These are phyloP conservation scores for Diutina siamensis DNA, from an alignment of 1,139 yeast species.

Conservation along the genomic window DNA sequence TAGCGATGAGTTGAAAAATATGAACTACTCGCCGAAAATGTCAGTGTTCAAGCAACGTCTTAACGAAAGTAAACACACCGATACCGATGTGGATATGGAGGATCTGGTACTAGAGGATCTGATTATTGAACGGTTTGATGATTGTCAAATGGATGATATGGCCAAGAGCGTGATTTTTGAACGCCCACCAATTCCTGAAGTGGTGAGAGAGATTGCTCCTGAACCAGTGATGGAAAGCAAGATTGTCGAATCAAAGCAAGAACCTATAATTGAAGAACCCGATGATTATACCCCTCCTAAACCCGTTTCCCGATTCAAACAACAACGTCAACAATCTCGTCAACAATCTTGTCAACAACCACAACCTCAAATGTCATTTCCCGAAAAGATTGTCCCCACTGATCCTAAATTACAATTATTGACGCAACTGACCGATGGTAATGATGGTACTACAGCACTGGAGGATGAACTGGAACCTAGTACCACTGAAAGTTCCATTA, in stretches of 20 bases:
- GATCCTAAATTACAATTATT: background rate
- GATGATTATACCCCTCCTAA: conserved; percentile 7
- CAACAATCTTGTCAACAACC: background rate
- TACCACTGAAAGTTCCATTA: background rate
- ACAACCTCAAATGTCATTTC: background rate
- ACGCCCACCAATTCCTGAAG: background rate
- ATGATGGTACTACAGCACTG: background rate
- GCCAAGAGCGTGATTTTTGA: background rate
- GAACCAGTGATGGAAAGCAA: background rate
- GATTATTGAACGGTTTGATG: conserved; percentile 1
- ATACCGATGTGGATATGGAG: background rate
- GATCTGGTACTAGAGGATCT: conserved; percentile 4
- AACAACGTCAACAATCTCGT: conserved; percentile 2
- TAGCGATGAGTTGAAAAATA: conserved; percentile 34
- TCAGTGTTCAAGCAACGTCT: conserved; percentile 1
- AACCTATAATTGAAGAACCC: conserved; percentile 12
- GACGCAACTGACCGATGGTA: background rate
- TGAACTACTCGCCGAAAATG: conserved; percentile 11
- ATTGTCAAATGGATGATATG: background rate
- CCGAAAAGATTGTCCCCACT: background rate
- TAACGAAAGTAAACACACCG: background rate
- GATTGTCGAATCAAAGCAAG: conserved; percentile 9
- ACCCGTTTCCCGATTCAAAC: conserved; percentile 9
- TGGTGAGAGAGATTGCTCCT: background rate
- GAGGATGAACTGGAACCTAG: background rate